These are phyloP conservation scores for Beauveria caledonica DNA, from an alignment of 2,329 filamentous ascomycete genomes.

Conservation along the genomic window DNA sequence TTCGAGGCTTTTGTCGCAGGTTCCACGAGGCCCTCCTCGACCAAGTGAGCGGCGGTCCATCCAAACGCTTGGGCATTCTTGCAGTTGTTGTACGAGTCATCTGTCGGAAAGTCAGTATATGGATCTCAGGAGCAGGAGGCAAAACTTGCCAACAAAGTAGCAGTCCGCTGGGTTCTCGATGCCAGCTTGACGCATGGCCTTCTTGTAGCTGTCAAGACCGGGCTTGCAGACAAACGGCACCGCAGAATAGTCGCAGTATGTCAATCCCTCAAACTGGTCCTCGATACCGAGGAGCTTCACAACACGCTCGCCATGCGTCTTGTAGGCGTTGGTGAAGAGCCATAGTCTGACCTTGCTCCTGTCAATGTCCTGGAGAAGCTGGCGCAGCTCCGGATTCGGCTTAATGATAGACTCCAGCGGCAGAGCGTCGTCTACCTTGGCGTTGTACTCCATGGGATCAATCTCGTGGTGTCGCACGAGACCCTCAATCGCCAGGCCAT, in stretches of 20 bases:
- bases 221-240: conserved; percentile 81
- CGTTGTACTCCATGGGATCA: conserved; percentile 89
- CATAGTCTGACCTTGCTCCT: conserved; percentile 75
- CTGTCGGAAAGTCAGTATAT: conserved; percentile 33
- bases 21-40: conserved; percentile 63
- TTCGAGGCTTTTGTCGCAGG: conserved; percentile 60
- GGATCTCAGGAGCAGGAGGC: background rate
- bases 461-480: conserved; percentile 91
- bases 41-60: conserved; percentile 79
- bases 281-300: conserved; percentile 73
- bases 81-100: conserved; percentile 83
- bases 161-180: conserved; percentile 61
- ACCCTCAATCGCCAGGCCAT: conserved; percentile 94
- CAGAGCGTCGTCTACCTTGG: conserved; percentile 87
- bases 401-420: conserved; percentile 79
- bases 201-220: conserved; percentile 70
- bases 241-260: conserved; percentile 80
- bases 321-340: conserved; percentile 94
- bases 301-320: conserved; percentile 78
- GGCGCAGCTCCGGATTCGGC: conserved; percentile 65
- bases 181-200: conserved; percentile 80
- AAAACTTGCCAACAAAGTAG: conserved; percentile 78
- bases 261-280: conserved; percentile 88
- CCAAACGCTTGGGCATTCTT: conserved; percentile 67
- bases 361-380: conserved; percentile 76